Base-by-base conservation (phyloP, 2,329 filamentous ascomycete genomes). In the Nemania abortiva region DNA sequence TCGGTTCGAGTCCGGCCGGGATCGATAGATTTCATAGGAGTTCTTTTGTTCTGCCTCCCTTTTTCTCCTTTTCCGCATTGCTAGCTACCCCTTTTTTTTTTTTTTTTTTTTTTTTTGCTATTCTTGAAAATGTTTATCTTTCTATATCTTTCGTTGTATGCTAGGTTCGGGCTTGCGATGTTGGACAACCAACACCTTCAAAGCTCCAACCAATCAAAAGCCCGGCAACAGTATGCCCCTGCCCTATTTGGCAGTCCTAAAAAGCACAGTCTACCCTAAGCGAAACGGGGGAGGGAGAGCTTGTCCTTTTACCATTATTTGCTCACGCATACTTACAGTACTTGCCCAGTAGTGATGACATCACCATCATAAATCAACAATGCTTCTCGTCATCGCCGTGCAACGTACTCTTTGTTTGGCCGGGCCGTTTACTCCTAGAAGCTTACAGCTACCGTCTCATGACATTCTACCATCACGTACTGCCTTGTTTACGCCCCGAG, bases 361-460 rank as follows among this genome's bases (percentile, higher is more conserved):
- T 64, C 61, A 64, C 29, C 53, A 57, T 27, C 42, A 13, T 39
- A 3, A 27, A 2, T 11, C 54, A 57, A 27, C 61, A 39, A 63
- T 29, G 45, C 20, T 7, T 37, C 42, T 63, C 61, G 61, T 65
- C 63, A 65, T 65, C 47, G 15, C 29, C 15, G 45, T 49, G 54
- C 47, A 53, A 50, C 47, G 20, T 22, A 13, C 29, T 57, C 61
- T 63, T 63, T 57, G 61, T 50, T n/a, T 20, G 34, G 45, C 10
- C 31, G 29, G 22, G 49, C 52, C 22, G 10, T 42, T 42, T 42
- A 42, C 39, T 42, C 39, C 39, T 42, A 42, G 39, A 42, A 42
- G 39, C 39, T 18, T 42, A 42, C 4, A 42, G 39, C 6, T 42
- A 42, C 15, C 15, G 39, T 18, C 39, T 6, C 15, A 42, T 42